A percentile compares a stretch with the other conserved stretches of the same genome.
phyloP scores from a whole-genome alignment of 805 yeast species.

The Cyberlindnera xishuangbannaensis region DNA sequence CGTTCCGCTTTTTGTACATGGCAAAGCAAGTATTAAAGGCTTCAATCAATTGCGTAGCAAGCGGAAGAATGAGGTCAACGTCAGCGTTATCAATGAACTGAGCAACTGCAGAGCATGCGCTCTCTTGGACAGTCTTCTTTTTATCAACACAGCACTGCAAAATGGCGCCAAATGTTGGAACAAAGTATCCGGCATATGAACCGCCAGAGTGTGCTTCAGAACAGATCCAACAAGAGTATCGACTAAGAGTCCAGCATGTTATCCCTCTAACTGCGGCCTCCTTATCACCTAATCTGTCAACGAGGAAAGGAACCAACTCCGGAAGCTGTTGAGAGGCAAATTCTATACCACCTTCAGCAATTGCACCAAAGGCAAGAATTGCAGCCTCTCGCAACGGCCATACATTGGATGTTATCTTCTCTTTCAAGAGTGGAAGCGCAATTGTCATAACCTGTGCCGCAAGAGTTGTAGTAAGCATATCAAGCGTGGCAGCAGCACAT shows the following conservation, averaged over 20 bases:
- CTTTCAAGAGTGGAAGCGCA: slow-evolving; percentile 71
- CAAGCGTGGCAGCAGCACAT: slow-evolving; percentile 92
- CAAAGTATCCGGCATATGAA: slow-evolving; percentile 57
- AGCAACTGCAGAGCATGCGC: slow-evolving; percentile 85
- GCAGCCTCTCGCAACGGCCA: slow-evolving; percentile 95
- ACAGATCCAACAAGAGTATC: slow-evolving; percentile 81
- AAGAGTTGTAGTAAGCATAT: slow-evolving; percentile 61
- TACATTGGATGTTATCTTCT: slow-evolving; percentile 56
- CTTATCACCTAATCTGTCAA: slow-evolving; percentile 66
- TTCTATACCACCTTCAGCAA: slow-evolving; percentile 82
- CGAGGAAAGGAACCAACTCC: slow-evolving; percentile 74
- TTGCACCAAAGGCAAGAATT: slow-evolving; percentile 91
- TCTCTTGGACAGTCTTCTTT: slow-evolving; percentile 91
- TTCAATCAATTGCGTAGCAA: slow-evolving; percentile 54
- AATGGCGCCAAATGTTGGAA: slow-evolving; percentile 74
- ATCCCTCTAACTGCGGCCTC: slow-evolving; percentile 89
- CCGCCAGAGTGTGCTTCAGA: slow-evolving; percentile 59
- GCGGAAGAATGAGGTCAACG: slow-evolving; percentile 51
- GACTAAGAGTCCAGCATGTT: slow-evolving; percentile 90
- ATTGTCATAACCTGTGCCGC: slow-evolving; percentile 63
- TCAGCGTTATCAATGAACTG: slow-evolving; percentile 77
- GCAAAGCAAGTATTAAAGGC: slow-evolving; percentile 72
- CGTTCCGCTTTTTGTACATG: slow-evolving; percentile 74
- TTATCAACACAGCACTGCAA: slow-evolving; percentile 71
- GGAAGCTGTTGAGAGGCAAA: slow-evolving; percentile 69